These are phyloP conservation scores for Persicaria tinctoria DNA, from an alignment of 148 eudicot species.

Conservation along the genomic window DNA sequence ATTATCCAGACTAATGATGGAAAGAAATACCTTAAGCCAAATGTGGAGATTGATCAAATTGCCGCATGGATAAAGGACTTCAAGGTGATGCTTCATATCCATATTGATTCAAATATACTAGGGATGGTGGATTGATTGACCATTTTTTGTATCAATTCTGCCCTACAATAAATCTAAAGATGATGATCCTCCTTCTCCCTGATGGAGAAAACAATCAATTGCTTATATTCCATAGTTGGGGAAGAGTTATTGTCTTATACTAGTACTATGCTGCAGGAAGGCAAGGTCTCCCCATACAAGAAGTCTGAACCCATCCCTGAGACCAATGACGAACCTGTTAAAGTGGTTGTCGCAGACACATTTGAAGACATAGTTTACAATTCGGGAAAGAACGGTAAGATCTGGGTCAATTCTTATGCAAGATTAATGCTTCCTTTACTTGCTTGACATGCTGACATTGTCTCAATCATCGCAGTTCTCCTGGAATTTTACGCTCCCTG, in stretches of 20 bases:
- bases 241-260: neutral
- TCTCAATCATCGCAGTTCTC: constrained; percentile 31
- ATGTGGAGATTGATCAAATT: constrained; percentile 68
- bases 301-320: constrained; percentile 62
- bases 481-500: constrained; percentile 75
- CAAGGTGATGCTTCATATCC: constrained; percentile 34
- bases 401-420: neutral
- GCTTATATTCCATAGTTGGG: neutral
- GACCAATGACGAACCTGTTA: constrained; percentile 54
- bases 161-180: too few relatives aligned
- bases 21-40: constrained; percentile 65
- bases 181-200: neutral
- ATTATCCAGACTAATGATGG: constrained; percentile 70
- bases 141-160: too few relatives aligned
- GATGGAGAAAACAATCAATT: neutral
- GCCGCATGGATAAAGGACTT: constrained; percentile 75
- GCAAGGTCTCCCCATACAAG: constrained; percentile 38
- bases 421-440: neutral
- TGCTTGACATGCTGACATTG: neutral
- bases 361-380: constrained; percentile 45
- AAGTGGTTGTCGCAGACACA: constrained; percentile 62
- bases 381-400: constrained; percentile 53
- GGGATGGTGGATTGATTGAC: too few relatives aligned
- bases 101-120: neutral
- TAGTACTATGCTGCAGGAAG: constrained; percentile 34